Conservation (phyloP, 371 early-diverging fungal species). For the Syncephalastrum racemosum region DNA sequence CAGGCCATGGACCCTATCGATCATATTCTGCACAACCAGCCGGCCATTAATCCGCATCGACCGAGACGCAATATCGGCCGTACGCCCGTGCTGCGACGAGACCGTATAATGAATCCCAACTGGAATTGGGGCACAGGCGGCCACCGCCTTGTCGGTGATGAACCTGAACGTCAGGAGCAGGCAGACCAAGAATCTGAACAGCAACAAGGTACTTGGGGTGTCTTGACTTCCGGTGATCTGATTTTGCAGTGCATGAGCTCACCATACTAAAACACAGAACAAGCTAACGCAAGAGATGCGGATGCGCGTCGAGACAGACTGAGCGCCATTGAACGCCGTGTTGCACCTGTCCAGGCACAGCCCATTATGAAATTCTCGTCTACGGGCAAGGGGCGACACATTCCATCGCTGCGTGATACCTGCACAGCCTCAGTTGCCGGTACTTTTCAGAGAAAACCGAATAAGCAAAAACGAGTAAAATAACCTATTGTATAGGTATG, state of each 20-base stretch:
- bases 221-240: neutral
- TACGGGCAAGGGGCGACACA: conserved; percentile 10
- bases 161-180: neutral
- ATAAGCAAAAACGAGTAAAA: neutral
- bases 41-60: conserved; percentile 14
- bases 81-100: conserved; percentile 10
- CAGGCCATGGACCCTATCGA: conserved; percentile 7
- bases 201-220: neutral
- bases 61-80: neutral
- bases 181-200: neutral
- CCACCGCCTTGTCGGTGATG: conserved; percentile 13
- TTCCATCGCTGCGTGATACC: conserved; percentile 24
- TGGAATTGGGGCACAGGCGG: conserved; percentile 23
- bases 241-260: neutral
- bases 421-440: conserved; percentile 31
- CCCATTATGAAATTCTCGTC: neutral
- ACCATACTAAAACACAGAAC: neutral
- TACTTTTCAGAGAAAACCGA: conserved; percentile 2
- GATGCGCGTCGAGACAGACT: conserved; percentile 12
- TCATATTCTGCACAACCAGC: conserved; percentile 2
- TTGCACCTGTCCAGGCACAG: neutral
- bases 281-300: neutral
- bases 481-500: conserved; percentile 12
- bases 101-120: conserved; percentile 10
- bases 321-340: conserved; percentile 19